Evolutionary conservation across 345 rosid genomes (phyloP).

Genomic region (Eucalyptus erythrocorys): DNA sequence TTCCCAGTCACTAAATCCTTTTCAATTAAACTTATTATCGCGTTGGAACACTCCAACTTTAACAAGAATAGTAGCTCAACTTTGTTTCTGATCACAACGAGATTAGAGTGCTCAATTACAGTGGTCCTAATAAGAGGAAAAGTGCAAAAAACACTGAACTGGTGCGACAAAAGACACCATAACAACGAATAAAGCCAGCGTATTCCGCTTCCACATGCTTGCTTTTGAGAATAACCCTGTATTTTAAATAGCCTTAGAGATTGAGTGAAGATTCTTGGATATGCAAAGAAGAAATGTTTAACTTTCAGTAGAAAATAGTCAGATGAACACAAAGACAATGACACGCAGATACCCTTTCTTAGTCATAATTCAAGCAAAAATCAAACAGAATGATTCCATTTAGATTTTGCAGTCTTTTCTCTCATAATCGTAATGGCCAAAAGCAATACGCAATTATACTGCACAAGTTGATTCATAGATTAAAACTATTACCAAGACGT

Average conservation of each 20-base stretch:
- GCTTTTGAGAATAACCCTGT: conserved; percentile 30
- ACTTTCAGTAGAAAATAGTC: background rate
- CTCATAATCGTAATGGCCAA: background rate
- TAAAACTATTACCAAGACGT: background rate
- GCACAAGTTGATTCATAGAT: background rate
- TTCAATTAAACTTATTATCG: background rate
- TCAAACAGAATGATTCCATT: background rate
- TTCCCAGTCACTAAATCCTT: background rate
- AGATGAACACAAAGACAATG: background rate
- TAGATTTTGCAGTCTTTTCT: background rate
- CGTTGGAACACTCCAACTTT: background rate
- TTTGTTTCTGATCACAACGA: background rate
- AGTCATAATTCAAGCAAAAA: background rate
- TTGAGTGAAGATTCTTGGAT: background rate
- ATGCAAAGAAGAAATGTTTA: background rate
- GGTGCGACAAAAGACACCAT: conserved; percentile 37
- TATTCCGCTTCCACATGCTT: conserved; percentile 32
- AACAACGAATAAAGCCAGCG: conserved; percentile 32
- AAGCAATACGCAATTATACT: background rate
- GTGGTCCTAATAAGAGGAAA: no score
- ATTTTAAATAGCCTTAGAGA: background rate
- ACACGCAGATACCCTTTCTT: background rate
- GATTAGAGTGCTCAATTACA: background rate
- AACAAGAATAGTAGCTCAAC: background rate
- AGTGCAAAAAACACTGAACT: no score